These are phyloP conservation scores for Sugiyamaella sp. DNA, from an alignment of 1,139 yeast genomes.

Conservation along the genomic window DNA sequence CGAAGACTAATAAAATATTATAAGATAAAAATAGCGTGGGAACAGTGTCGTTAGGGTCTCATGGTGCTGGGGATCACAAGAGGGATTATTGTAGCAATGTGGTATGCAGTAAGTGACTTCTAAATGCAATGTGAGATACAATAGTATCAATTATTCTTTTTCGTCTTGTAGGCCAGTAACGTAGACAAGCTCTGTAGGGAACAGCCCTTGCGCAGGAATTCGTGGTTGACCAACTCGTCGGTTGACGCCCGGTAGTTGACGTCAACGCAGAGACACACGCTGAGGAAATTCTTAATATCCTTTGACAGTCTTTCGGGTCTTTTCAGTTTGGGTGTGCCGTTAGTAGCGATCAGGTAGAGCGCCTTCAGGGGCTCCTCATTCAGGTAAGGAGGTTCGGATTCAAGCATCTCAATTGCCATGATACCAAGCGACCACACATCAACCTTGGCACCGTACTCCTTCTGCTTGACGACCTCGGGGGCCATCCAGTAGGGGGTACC, in stretches of 20 bases:
- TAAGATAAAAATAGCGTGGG: not conserved
- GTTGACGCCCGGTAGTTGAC: constrained; percentile 90
- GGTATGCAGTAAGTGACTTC: not conserved
- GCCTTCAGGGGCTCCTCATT: constrained; percentile 95
- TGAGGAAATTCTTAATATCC: constrained; percentile 81
- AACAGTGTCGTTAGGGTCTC: not conserved
- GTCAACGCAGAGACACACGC: constrained; percentile 94
- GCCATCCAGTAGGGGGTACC: constrained; percentile 99
- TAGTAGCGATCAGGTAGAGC: constrained; percentile 87
- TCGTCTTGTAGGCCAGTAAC: constrained; percentile 66
- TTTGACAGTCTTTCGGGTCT: constrained; percentile 79
- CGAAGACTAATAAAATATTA: not conserved
- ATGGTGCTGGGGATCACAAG: constrained; percentile 1
- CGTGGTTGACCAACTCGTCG: constrained; percentile 80
- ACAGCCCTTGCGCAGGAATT: constrained; percentile 76
- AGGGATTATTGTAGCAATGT: constrained; percentile 2
- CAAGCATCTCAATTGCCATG: constrained; percentile 98
- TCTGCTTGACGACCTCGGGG: constrained; percentile 96
- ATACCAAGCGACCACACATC: constrained; percentile 98
- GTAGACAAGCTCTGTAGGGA: constrained; percentile 66
- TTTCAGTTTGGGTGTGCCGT: constrained; percentile 94
- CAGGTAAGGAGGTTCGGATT: constrained; percentile 96
- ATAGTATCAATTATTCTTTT: constrained; percentile 15
- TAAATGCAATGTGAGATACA: constrained; percentile 1
- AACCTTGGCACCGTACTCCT: constrained; percentile 94